Conservation (phyloP, 179 eudicot species). For the Monotropa hypopitys region DNA sequence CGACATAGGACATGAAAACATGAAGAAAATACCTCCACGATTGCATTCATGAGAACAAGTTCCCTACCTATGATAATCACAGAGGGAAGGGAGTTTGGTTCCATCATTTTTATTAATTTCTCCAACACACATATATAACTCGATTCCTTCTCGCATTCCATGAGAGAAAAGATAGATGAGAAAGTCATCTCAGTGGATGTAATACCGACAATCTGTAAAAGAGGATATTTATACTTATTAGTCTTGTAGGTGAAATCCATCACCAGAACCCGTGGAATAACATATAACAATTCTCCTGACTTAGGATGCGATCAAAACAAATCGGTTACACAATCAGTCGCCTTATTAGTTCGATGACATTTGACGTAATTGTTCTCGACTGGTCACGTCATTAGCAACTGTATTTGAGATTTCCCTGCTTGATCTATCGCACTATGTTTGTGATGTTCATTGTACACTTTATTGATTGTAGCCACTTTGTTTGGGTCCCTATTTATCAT, state of each 20-base stretch:
- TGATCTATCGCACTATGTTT: too few relatives aligned
- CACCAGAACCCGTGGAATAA: not conserved
- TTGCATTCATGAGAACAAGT: not conserved
- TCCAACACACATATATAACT: not conserved
- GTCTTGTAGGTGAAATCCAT: not conserved
- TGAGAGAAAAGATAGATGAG: not conserved
- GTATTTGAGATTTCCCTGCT: too few relatives aligned
- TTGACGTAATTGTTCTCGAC: too few relatives aligned
- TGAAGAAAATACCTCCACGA: too few relatives aligned
- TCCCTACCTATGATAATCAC: not conserved
- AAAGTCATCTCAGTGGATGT: not conserved
- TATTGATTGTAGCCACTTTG: too few relatives aligned
- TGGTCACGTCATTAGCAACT: too few relatives aligned
- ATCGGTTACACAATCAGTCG: not conserved
- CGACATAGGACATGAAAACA: not conserved
- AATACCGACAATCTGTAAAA: not conserved
- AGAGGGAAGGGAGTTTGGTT: not conserved
- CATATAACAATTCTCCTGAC: not conserved
- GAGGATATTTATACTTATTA: not conserved
- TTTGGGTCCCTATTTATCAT: too few relatives aligned
- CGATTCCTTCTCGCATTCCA: not conserved
- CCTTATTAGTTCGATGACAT: too few relatives aligned
- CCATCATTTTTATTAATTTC: not conserved
- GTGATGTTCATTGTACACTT: too few relatives aligned
- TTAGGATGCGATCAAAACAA: not conserved